A percentile compares a stretch with the other conserved stretches of the same genome.
These are phyloP conservation scores for Zymoseptoria tritici DNA, from an alignment of 2,329 filamentous ascomycete genomes.

Conservation along the genomic window DNA sequence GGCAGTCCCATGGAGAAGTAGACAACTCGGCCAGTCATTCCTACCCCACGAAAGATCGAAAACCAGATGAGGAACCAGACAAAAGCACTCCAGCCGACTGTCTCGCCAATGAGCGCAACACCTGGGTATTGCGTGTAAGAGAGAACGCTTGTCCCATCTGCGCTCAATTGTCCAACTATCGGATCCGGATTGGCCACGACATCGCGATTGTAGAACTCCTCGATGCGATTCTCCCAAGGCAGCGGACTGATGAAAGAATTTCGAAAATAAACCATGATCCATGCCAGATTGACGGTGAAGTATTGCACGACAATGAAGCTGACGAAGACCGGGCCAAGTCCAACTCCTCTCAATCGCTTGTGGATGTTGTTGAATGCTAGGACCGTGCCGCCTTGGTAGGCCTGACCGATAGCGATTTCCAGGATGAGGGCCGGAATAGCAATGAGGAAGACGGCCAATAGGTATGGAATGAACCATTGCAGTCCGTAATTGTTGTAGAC, in stretches of 20 bases:
- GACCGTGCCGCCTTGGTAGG: constrained; percentile 36
- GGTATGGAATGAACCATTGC: constrained; percentile 56
- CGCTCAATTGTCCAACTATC: constrained; percentile 30
- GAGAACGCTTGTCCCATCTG: constrained; percentile 31
- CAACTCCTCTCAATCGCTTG: constrained; percentile 47
- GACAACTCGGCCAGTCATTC: constrained; percentile 51
- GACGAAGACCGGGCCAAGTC: constrained; percentile 44
- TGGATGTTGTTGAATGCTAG: constrained; percentile 40
- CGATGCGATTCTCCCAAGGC: constrained; percentile 45
- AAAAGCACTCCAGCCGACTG: constrained; percentile 51
- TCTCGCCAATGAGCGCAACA: constrained; percentile 45
- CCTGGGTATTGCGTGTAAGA: constrained; percentile 44
- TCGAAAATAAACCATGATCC: constrained; percentile 55
- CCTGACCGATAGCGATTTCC: constrained; percentile 48
- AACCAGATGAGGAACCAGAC: constrained; percentile 55
- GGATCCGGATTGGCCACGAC: constrained; percentile 44
- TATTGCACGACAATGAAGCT: constrained; percentile 44
- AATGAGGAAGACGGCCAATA: constrained; percentile 49
- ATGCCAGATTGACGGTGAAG: constrained; percentile 50
- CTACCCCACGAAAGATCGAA: constrained; percentile 52
- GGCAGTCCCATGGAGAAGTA: constrained; percentile 56
- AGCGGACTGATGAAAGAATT: constrained; percentile 48
- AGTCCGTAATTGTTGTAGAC: constrained; percentile 55
- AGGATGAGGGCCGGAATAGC: constrained; percentile 51
- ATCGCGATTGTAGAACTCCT: constrained; percentile 47